Base-by-base conservation (phyloP, 768 basidiomycete genomes). In the Russula sp. region DNA sequence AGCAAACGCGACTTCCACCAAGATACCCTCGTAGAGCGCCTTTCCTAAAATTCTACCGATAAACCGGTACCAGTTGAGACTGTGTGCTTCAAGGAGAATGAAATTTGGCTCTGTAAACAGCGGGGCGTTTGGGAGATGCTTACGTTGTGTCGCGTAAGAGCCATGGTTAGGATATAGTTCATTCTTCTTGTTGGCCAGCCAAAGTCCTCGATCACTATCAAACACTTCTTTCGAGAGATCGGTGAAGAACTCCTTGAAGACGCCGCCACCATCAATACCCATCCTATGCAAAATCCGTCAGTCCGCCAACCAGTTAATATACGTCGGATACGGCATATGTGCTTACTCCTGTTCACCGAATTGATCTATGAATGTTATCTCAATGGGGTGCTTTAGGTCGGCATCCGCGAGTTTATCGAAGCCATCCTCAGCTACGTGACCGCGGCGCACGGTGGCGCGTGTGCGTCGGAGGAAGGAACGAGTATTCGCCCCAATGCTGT, bases 171-270 rank as follows among this genome's bases (percentile, higher is more conserved):
- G 97, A 72, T 98, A 99, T 51, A 99, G 78, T 75, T 98, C 94
- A 61, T 97, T 92, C 75, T 93, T 90, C 74, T 85, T 84, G 62
- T 88, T 99, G 30, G 84, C 86, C 30, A 96, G 79, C 97, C 97
- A 99, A 5, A 99, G 77, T 11, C 97, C 97, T 5, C 94, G 86
- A 71, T 98, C 86, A 2, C 90, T 89, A 71, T 99, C 94, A 66
- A 99, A 98, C 0, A 91, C 96, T 73, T 98, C 96, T 71, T 90
- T 94, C 62, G 87, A 88, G 20, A 99, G 75, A 16, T 89, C 92
- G 2, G 94, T 99, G 71, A 98, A 84, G 69, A 98, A 97, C 74
- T 98, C 97, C 73, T 98, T 99, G 80, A 97, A 98, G 5, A 98
- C 87, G 0, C 97, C 97, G 2, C 97, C 95, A 2, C 96, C 95